A percentile compares a stretch with the other conserved stretches of the same genome.
phyloP scores from a whole-genome alignment of 257 asterid species.

The Solanum phureja region DNA sequence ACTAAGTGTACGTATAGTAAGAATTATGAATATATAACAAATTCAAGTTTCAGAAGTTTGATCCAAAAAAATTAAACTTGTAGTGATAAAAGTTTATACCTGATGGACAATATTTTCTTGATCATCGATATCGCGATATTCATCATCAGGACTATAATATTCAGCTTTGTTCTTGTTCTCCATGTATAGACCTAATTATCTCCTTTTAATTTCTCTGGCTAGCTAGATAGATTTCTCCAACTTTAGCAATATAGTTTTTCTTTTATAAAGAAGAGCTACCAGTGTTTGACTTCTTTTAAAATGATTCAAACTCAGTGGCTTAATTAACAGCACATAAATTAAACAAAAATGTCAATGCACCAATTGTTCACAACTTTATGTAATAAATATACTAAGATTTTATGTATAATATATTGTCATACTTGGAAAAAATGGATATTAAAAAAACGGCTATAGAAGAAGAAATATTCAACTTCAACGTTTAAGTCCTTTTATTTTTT shows the following conservation, averaged over 20 bases:
- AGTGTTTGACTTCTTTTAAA: constrained; percentile 51
- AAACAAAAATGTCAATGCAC: constrained; percentile 62
- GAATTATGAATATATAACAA: neutral
- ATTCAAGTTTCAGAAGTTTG: neutral
- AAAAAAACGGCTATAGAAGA: constrained; percentile 16
- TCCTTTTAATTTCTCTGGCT: constrained; percentile 4
- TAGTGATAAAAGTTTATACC: neutral
- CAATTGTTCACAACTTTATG: constrained; percentile 17
- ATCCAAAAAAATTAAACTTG: neutral
- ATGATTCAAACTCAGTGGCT: constrained; percentile 46
- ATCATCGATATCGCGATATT: constrained; percentile 6
- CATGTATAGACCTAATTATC: neutral
- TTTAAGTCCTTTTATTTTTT: constrained; percentile 56
- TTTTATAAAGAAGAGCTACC: constrained; percentile 37
- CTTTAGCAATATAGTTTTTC: constrained; percentile 15
- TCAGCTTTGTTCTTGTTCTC: constrained; percentile 31
- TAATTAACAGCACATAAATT: neutral
- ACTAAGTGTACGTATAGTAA: neutral
- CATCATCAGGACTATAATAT: constrained; percentile 25
- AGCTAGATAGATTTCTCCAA: constrained; percentile 5
- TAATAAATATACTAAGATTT: neutral
- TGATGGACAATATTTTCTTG: constrained; percentile 25
- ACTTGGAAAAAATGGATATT: neutral
- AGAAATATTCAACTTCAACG: constrained; percentile 83
- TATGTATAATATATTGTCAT: neutral